Evolutionary conservation across 768 basidiomycete species (phyloP), one percentile per base, ranked within the genome.

Genomic region (Roridomyces roridus): DNA sequence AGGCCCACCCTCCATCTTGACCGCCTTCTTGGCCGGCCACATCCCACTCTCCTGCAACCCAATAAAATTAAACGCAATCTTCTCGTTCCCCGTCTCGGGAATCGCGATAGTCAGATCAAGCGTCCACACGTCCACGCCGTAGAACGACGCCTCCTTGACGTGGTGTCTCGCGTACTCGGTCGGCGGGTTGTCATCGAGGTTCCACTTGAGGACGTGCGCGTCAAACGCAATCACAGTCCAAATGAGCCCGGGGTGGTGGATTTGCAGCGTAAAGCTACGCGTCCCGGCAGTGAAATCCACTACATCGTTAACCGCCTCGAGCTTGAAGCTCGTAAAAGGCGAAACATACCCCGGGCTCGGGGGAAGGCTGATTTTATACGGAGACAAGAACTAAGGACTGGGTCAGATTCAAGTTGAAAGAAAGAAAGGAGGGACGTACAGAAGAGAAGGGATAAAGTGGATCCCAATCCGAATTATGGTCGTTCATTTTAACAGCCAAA

Each of bases 141-240:
- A 93, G 70, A 91, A 93, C 3, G 94, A 94, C 0, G 85, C 93
- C 69, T 96, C 93, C 68, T 94, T 97, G 74, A 98, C 84, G 64
- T 94, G 92, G 67, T 98, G 96, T 8, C 94, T 82, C 7, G 82
- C 83, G 62, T 80, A 76, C 53, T 91, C 89, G 48, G 85, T 72
- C 0, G 93, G 92, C 1, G 96, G 94, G 51, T 85, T 83, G 59
- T 87, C 77, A 60, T 93, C 90, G 34, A 95, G 77, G 15, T 84
- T 86, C 96, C 96, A 98, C 49, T 82, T 72, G 8, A 96, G 70
- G 14, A 98, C 92, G 57, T 96, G 89, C 0, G 93, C 96, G 45
- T 96, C 91, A 67, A 98, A 97, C 0, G 94, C 90, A 50, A 98
- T 82, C 5, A 91, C 94, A 4, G 92, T 91, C 94, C 94, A 93